phyloP scores from a whole-genome alignment of 352 stramenopile genomes.

The Bremia lactucae region DNA sequence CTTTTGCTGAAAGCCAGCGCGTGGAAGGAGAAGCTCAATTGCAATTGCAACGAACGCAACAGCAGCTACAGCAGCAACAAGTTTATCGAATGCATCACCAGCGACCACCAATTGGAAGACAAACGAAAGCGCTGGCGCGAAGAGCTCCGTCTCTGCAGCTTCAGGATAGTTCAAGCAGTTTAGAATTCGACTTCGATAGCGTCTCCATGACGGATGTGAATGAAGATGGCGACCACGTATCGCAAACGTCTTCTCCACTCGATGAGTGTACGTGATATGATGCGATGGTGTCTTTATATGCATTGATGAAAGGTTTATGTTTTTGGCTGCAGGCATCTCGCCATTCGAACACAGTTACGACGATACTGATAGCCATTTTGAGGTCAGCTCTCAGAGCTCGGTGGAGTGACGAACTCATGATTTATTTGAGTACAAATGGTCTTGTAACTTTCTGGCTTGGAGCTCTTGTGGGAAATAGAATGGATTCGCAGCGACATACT shows the following conservation, averaged over 20 bases:
- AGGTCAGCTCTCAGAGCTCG: conserved; percentile 75
- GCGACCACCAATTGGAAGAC: conserved; percentile 16
- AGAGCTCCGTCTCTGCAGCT: conserved; percentile 52
- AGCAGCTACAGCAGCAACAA: conserved; percentile 24
- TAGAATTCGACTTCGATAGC: conserved; percentile 78
- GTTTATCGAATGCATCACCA: conserved; percentile 22
- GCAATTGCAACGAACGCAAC: conserved; percentile 16
- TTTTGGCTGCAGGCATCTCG: conserved; percentile 44
- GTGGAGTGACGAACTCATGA: conserved; percentile 31
- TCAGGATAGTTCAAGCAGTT: conserved; percentile 33
- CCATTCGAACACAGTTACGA: conserved; percentile 65
- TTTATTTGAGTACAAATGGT: no score
- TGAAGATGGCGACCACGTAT: conserved; percentile 52
- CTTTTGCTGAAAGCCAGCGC: conserved; percentile 26
- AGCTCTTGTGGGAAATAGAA: no score
- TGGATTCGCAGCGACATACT: no score
- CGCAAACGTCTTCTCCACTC: conserved; percentile 57
- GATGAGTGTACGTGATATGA: conserved; percentile 49
- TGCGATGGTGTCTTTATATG: neutral
- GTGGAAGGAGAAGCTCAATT: conserved; percentile 22
- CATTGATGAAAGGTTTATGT: conserved; percentile 3
- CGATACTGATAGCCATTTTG: conserved; percentile 71
- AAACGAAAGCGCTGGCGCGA: conserved; percentile 23
- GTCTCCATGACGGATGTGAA: conserved; percentile 58
- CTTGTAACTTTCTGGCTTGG: no score